Evolutionary conservation across 352 stramenopile species (phyloP), one percentile per base, ranked within the genome.

Genomic region (Phytophthora hibernalis): DNA sequence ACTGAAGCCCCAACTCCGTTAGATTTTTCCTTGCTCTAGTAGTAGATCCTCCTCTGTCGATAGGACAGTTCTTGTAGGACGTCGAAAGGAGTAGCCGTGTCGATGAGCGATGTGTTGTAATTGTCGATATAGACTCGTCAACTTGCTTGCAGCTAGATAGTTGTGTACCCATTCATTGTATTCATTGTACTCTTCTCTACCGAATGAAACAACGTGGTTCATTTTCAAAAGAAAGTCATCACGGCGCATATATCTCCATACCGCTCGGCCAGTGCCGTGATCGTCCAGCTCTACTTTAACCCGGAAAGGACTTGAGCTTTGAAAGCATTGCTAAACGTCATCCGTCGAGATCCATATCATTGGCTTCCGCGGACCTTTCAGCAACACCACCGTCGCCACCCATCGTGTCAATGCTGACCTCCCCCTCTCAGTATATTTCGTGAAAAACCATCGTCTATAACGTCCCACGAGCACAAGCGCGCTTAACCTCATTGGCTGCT

Each of bases 1-100:
- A 77, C 51, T 6, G 28, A 26, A 2, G 38, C 11, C 7, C 31
- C 49, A 30, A 64, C 20, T 0, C 13, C 50, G 0, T 16, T 16
- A 2, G 60, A 48, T 69, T 35, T 6, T 43, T 2, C 58, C 9
- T 57, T 73, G 63, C 42, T 63, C 57, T n/a, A 52, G 18, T 0
- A 33, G 2, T 10, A 78, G 54, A 4, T 65, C 55, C 13, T 65
- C 55, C 13, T 64, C 51, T 1, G 44, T 13, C 1, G 59, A 61
- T 1, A 70, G 55, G 15, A 71, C 13, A 1, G 59, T 64, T 22
- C 50, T 51, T 8, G 45, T 62, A 31, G 70, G 70, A 3, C 37
- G 16, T 11, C 54, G 60, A 50, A 70, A 73, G 3, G 60, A 62
- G 26, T 72, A 78, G 10, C 61, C 61, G 12, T 61, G 26, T 13